A percentile compares a stretch with the other conserved stretches of the same genome.
These are phyloP conservation scores for Lipomyces japonicus DNA, from an alignment of 805 yeast genomes.

Conservation along the genomic window DNA sequence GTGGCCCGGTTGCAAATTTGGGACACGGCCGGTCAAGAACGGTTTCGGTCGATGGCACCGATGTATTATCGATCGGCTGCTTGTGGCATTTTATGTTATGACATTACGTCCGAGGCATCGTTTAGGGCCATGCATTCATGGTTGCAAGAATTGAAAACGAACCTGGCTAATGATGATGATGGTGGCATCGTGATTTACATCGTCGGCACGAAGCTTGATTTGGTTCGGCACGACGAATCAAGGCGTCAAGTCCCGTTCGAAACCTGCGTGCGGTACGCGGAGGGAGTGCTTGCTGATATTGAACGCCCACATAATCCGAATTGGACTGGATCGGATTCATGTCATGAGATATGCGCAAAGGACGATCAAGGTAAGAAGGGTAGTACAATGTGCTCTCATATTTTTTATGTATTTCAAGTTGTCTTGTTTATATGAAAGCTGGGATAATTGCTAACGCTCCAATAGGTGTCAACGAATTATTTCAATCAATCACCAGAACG, in stretches of 20 bases:
- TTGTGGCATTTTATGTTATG: slow-evolving; percentile 39
- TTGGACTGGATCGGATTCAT: slow-evolving; percentile 33
- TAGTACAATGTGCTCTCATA: no score
- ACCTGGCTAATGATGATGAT: slow-evolving; percentile 31
- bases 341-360: slow-evolving; percentile 38
- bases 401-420: not conserved
- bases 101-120: slow-evolving; percentile 37
- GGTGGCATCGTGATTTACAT: slow-evolving; percentile 34
- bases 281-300: slow-evolving; percentile 29
- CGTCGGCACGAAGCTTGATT: slow-evolving; percentile 39
- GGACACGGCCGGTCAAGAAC: slow-evolving; percentile 98
- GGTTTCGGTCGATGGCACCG: slow-evolving; percentile 82
- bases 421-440: not conserved
- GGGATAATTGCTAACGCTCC: no score
- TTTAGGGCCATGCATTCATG: slow-evolving; percentile 39
- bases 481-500: slow-evolving; percentile 36
- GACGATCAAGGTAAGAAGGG: slow-evolving; percentile 35
- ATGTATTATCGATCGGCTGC: slow-evolving; percentile 42
- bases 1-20: slow-evolving; percentile 54
- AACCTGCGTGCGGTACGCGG: slow-evolving; percentile 36
- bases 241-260: slow-evolving; percentile 38
- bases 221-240: slow-evolving; percentile 37
- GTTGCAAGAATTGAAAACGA: slow-evolving; percentile 36
- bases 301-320: slow-evolving; percentile 13
- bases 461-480: slow-evolving; percentile 36